These are phyloP conservation scores for Boletellus emodensis DNA, from an alignment of 768 basidiomycete genomes.

Conservation along the genomic window DNA sequence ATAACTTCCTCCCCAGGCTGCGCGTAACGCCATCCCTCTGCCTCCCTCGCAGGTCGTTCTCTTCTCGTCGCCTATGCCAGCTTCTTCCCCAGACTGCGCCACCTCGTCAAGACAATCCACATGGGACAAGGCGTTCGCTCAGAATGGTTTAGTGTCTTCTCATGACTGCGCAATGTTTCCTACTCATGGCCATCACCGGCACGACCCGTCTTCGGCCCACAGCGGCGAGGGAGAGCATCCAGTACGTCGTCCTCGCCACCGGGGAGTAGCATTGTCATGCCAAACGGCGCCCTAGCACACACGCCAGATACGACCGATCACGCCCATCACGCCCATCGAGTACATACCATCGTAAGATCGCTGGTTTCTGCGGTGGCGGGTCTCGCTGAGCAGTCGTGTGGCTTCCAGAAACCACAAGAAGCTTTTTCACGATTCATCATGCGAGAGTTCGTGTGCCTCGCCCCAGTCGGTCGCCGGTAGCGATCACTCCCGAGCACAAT, in stretches of 20 bases:
- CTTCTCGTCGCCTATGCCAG: conserved; percentile 29
- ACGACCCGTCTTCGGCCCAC: conserved; percentile 18
- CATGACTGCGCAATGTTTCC: conserved; percentile 31
- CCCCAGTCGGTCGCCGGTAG: conserved; percentile 37
- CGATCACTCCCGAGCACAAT: conserved; percentile 45
- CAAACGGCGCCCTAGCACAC: conserved; percentile 18
- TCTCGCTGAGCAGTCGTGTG: conserved; percentile 11
- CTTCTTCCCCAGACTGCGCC: conserved; percentile 23
- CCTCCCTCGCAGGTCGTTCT: conserved; percentile 21
- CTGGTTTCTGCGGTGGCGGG: conserved; percentile 5
- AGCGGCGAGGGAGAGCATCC: conserved; percentile 27
- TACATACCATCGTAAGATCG: conserved; percentile 29
- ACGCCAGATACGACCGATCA: conserved; percentile 33
- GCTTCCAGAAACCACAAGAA: conserved; percentile 29
- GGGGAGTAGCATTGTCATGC: conserved; percentile 10
- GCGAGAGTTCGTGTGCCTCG: conserved; percentile 28
- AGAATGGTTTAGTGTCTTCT: conserved; percentile 38
- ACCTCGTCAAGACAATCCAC: conserved; percentile 31
- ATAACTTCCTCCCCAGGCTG: conserved; percentile 26
- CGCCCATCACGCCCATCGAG: conserved; percentile 35
- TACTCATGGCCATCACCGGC: conserved; percentile 30
- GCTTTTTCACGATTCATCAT: conserved; percentile 30
- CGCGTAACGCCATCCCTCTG: conserved; percentile 18
- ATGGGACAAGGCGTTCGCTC: conserved; percentile 34
- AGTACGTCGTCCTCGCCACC: conserved; percentile 19